These are phyloP conservation scores for Ascoidea asiatica DNA, from an alignment of 805 yeast genomes.

Conservation along the genomic window DNA sequence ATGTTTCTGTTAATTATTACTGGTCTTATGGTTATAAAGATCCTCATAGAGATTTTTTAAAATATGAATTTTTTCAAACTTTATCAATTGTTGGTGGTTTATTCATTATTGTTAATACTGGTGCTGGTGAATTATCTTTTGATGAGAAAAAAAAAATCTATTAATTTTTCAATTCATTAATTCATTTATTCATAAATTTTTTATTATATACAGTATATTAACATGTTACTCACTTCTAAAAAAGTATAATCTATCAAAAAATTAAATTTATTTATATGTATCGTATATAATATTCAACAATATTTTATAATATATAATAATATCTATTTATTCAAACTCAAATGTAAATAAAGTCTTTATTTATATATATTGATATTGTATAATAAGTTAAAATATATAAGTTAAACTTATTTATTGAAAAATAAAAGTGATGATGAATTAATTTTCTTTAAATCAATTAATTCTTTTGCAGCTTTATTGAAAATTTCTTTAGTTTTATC, in stretches of 20 bases:
- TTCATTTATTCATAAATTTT: no score
- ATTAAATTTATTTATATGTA: not conserved
- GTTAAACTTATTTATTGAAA: slow-evolving; percentile 18
- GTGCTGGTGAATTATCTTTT: slow-evolving; percentile 87
- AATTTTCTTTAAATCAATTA: slow-evolving; percentile 39
- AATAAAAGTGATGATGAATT: slow-evolving; percentile 40
- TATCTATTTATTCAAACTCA: no score
- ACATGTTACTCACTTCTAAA: no score
- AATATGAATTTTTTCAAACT: slow-evolving; percentile 91
- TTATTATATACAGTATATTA: no score
- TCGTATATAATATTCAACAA: not conserved
- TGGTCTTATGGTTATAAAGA: slow-evolving; percentile 67
- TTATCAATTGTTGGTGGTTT: slow-evolving; percentile 92
- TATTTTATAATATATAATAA: no score
- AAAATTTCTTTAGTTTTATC: slow-evolving; percentile 47
- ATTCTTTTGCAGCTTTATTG: slow-evolving; percentile 37
- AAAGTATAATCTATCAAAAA: not conserved
- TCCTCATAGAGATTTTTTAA: slow-evolving; percentile 74
- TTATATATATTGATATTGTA: slow-evolving; percentile 1
- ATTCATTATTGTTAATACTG: slow-evolving; percentile 80
- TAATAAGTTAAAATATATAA: not conserved
- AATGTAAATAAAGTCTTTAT: no score
- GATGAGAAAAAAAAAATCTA: slow-evolving; percentile 94
- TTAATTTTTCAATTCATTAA: slow-evolving; percentile 23
- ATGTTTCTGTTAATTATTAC: slow-evolving; percentile 71